Evolutionary conservation across 139 green algal genomes (phyloP).

Genomic region (Klebsormidium nitens): DNA sequence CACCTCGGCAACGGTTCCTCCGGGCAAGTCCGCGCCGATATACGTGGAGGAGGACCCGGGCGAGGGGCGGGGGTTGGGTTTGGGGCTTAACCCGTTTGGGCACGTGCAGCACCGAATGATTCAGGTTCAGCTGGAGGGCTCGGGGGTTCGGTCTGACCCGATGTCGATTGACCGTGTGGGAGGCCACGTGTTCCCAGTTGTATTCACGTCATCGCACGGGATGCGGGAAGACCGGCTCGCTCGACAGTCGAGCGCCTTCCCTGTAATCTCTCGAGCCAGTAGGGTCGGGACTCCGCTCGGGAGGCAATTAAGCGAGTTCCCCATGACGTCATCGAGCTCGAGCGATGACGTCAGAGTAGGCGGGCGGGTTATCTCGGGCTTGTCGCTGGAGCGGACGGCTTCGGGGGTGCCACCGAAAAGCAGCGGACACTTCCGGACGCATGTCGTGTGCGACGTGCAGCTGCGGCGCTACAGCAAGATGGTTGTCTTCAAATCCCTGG

Average conservation of each 20-base stretch:
- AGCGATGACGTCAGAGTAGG: neutral
- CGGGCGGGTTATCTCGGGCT: neutral
- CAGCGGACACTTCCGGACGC: neutral
- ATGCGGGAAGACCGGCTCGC: neutral
- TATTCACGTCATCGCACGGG: neutral
- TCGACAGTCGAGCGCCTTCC: neutral
- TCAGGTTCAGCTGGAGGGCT: conserved; percentile 13
- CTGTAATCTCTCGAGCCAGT: neutral
- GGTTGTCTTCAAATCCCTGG: too few species aligned
- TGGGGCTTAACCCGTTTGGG: neutral
- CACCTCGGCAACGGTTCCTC: neutral
- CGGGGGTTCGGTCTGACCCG: conserved; percentile 3
- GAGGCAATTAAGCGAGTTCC: neutral
- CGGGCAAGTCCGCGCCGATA: neutral
- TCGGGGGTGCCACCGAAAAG: neutral
- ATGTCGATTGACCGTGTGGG: conserved; percentile 20
- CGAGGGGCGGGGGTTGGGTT: neutral
- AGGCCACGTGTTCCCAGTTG: too few species aligned
- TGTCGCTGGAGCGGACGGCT: neutral
- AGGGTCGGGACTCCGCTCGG: neutral
- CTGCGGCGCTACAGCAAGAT: conserved; percentile 21
- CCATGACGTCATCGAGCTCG: neutral
- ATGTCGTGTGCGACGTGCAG: conserved; percentile 16
- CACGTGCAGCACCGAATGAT: conserved; percentile 6
- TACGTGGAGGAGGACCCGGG: conserved; percentile 7